These are phyloP conservation scores for Paramecium sexaurelia DNA, from an alignment of 73 alveolate species.

Conservation along the genomic window DNA sequence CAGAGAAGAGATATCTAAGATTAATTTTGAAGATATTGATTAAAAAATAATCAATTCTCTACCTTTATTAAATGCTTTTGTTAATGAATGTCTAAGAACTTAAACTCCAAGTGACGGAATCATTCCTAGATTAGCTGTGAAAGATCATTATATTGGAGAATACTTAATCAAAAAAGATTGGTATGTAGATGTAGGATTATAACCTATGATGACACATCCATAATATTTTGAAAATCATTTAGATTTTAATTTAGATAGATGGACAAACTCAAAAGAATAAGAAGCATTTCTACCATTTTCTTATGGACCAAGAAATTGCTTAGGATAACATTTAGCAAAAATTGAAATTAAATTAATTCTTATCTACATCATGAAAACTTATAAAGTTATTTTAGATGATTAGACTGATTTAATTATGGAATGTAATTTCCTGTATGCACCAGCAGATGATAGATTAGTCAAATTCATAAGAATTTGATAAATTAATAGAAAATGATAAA, in stretches of 20 bases:
- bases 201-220: slow-evolving; percentile 50
- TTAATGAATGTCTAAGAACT: slow-evolving; percentile 40
- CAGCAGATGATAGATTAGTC: slow-evolving; percentile 47
- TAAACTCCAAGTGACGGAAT: slow-evolving; percentile 13
- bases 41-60: neutral
- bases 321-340: slow-evolving; percentile 62
- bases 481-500: too few relatives aligned
- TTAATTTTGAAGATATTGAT: neutral
- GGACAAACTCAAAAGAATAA: neutral
- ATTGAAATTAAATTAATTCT: slow-evolving; percentile 51
- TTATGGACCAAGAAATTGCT: slow-evolving; percentile 54
- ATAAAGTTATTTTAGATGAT: neutral
- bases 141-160: neutral
- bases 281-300: slow-evolving; percentile 59
- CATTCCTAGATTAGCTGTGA: neutral
- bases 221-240: slow-evolving; percentile 43
- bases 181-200: slow-evolving; percentile 6
- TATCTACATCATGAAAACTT: neutral
- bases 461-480: neutral
- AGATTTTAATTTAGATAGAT: slow-evolving; percentile 13
- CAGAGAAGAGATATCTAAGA: slow-evolving; percentile 29
- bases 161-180: neutral
- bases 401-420: slow-evolving; percentile 15
- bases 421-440: neutral
- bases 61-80: slow-evolving; percentile 1